A percentile compares a stretch with the other conserved stretches of the same genome.
These are phyloP conservation scores for Raddia distichophylla DNA, from an alignment of 176 grass and related monocot species.

Conservation along the genomic window DNA sequence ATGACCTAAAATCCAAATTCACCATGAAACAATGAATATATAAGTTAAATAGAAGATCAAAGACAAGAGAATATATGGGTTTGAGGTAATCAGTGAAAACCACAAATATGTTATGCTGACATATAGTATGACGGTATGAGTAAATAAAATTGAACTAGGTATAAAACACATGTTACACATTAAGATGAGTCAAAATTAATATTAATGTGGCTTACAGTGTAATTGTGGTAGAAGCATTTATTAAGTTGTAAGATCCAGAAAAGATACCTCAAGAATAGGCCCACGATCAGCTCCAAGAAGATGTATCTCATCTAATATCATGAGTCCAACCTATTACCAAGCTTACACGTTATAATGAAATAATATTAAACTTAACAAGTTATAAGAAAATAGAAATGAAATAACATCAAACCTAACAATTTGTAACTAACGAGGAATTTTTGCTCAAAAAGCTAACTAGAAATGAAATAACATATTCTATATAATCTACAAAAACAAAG, in stretches of 20 bases:
- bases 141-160: constrained; percentile 13
- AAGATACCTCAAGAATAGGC: constrained; percentile 93
- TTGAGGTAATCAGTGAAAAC: constrained; percentile 2
- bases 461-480: not conserved
- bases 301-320: constrained; percentile 99
- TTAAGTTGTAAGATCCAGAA: constrained; percentile 38
- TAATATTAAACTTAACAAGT: not conserved
- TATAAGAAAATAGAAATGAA: not conserved
- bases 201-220: not conserved
- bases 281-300: constrained; percentile 95
- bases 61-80: constrained; percentile 7
- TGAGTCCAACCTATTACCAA: constrained; percentile 78
- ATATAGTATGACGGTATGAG: constrained; percentile 18
- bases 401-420: not conserved
- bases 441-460: too few relatives aligned
- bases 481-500: constrained; percentile 13
- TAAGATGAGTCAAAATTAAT: constrained; percentile 4
- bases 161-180: constrained; percentile 2
- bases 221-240: constrained; percentile 20
- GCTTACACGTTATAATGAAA: constrained; percentile 6
- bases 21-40: constrained; percentile 29
- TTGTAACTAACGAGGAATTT: not conserved
- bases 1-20: constrained; percentile 71
- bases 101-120: not conserved
- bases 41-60: constrained; percentile 24